Conservation (phyloP, 495 filamentous ascomycete species). For the Penicillium psychrofluorescens region DNA sequence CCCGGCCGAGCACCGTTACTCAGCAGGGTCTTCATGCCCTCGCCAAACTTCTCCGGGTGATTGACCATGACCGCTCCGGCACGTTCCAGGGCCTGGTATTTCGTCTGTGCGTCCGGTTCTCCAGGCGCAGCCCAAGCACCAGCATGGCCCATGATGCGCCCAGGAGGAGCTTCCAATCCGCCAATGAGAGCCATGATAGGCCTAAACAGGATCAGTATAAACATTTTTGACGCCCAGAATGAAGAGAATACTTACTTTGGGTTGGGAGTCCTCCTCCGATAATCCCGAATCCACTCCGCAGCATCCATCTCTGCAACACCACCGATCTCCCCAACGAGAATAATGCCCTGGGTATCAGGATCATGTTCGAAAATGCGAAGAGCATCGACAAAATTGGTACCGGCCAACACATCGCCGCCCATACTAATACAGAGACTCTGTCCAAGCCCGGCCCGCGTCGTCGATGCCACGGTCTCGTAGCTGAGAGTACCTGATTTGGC, state of each 20-base stretch:
- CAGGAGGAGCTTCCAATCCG: constrained; percentile 56
- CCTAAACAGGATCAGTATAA: constrained; percentile 29
- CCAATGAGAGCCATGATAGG: constrained; percentile 76
- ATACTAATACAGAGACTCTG: constrained; percentile 84
- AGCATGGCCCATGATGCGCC: constrained; percentile 83
- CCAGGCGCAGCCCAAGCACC: constrained; percentile 67
- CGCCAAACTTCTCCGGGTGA: constrained; percentile 76
- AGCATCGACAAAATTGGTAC: constrained; percentile 75
- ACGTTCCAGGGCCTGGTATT: constrained; percentile 60
- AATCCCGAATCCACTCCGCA: constrained; percentile 71
- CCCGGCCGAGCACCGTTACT: constrained; percentile 15
- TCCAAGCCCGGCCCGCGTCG: constrained; percentile 72
- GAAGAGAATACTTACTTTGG: constrained; percentile 55
- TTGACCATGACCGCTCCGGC: constrained; percentile 71
- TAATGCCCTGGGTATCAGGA: constrained; percentile 70
- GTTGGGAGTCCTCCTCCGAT: constrained; percentile 46
- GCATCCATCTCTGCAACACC: constrained; percentile 74
- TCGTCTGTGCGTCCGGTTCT: constrained; percentile 57
- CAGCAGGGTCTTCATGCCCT: constrained; percentile 57
- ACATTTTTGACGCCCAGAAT: too few species aligned
- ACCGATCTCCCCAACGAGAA: constrained; percentile 83
- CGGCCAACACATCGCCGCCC: constrained; percentile 78
- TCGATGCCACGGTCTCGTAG: constrained; percentile 82
- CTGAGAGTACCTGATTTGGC: constrained; percentile 85
- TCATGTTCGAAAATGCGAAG: constrained; percentile 68